Base-by-base conservation (phyloP, 345 rosid genomes). In the Populus pruinosa region DNA sequence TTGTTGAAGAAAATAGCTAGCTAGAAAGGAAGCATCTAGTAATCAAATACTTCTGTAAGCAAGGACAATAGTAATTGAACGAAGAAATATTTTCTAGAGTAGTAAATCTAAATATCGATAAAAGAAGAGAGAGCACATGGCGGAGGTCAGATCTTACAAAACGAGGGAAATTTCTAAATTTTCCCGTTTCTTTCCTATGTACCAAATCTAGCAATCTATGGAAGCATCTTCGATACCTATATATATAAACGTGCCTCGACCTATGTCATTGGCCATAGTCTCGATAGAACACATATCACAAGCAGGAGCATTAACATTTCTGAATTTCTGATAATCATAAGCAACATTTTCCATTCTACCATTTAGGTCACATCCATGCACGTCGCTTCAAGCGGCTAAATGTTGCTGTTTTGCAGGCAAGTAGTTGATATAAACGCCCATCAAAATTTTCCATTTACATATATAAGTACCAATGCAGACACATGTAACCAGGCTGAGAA, bases 351-450 rank as follows among this genome's bases (percentile, higher is more conserved):
- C 43, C 25, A 55, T 10, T 20, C 56, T 53, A n/a, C 71, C 64
- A 18, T 8, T 21, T 36, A 64, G 76, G 82, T 80, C 79, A 74
- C 79, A 76, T 75, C 75, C 82, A 75, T 70, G 82, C 79, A 64
- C 72, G 82, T 70, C 82, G 18, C 21, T 50, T 75, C 78, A 49
- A 33, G n/a, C 53, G 41, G 43, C 71, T 50, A 74, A 69, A 62
- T 73, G 25, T 23, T 59, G 64, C 29, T 23, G 64, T 4, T 23
- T 12, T 59, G 14, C 64, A 59, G 64, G n/a, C 64, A 59, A 59
- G 64, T 59, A 59, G 64, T 59, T 10, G 64, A 59, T 59, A 23
- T 59, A 23, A 23, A n/a, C 64, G 29, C 29, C 29, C 12, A 9
- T 23, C 27, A 59, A 23, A 59, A n/a, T n/a, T n/a, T 25, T n/a